Base-by-base conservation (phyloP, 2,329 filamentous ascomycete genomes). In the Penicillium hesseltinei region DNA sequence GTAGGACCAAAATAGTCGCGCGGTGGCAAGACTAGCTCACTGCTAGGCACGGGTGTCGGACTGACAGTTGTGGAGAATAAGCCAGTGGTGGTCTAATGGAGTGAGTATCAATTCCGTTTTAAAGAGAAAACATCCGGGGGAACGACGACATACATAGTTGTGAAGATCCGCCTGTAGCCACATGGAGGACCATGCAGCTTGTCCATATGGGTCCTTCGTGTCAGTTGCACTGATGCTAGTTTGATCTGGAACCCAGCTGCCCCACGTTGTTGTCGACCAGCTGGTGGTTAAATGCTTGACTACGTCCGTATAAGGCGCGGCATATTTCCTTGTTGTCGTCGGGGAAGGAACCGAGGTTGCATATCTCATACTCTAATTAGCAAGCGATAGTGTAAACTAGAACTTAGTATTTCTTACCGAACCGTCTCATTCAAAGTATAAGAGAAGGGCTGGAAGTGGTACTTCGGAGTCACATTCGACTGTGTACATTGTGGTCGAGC, bases 11-110 rank as follows among this genome's bases (percentile, higher is more conserved):
- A 81, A 57, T 81, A 82, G 48, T 81, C 78, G 1, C 73, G 67
- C 0, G 84, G 83, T 0, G 84, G 84, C 0, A 84, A 74, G 6
- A 85, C 72, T 1, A 87, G 75, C 56, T 86, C 82, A 52, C 72
- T 80, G 1, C 75, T 82, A 0, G 83, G 80, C 1, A 87, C 70
- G 0, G 83, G 77, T 0, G 82, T 86, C 0, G 84, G 81, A 4
- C 73, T 75, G 2, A 83, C 82, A 0, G 83, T 86, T 0, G 82
- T 82, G 2, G 75, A 75, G 59, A 78, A 77, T n/a, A 78, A 60
- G 1, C 70, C 68, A n/a, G 70, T 67, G 17, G 71, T 61, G 1
- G 71, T 73, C 64, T 66, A 19, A 4, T 6, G 21, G 3, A 23
- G 25, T 36, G 9, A 36, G 60, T 6, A 49, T 47, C 15, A 15